phyloP scores from a whole-genome alignment of 2,329 filamentous ascomycete species.

The Claviceps sorghi region DNA sequence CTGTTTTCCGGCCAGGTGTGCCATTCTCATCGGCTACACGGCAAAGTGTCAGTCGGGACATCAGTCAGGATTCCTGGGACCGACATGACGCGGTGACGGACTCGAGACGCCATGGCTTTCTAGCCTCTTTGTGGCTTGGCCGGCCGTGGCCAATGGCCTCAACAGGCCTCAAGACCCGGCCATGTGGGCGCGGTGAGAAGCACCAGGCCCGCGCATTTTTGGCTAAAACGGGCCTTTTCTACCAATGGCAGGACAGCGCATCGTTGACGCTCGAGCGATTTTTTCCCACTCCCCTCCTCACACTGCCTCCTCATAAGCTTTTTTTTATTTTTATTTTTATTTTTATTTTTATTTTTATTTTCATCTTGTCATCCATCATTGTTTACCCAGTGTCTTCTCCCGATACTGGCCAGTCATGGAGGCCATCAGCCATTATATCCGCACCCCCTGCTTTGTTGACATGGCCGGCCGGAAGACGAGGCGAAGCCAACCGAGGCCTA shows the following conservation, averaged over 20 bases:
- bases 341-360: too few species aligned
- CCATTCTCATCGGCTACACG: neutral
- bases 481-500: neutral
- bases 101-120: neutral
- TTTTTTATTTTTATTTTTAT: neutral
- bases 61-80: neutral
- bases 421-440: neutral
- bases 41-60: neutral
- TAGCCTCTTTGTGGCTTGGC: neutral
- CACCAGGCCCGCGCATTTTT: neutral
- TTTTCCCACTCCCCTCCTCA: neutral
- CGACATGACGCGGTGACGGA: neutral
- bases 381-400: neutral
- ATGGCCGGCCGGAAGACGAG: constrained; percentile 4
- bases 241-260: neutral
- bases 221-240: neutral
- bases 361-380: neutral
- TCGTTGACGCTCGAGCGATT: neutral
- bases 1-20: neutral
- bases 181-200: neutral
- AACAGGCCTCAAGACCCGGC: neutral
- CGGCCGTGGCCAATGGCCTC: neutral
- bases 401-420: neutral
- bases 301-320: neutral
- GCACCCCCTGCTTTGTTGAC: neutral